Evolutionary conservation across 2,329 filamentous ascomycete species (phyloP), one percentile per base, ranked within the genome.

Genomic region (Cladosporium sp.): DNA sequence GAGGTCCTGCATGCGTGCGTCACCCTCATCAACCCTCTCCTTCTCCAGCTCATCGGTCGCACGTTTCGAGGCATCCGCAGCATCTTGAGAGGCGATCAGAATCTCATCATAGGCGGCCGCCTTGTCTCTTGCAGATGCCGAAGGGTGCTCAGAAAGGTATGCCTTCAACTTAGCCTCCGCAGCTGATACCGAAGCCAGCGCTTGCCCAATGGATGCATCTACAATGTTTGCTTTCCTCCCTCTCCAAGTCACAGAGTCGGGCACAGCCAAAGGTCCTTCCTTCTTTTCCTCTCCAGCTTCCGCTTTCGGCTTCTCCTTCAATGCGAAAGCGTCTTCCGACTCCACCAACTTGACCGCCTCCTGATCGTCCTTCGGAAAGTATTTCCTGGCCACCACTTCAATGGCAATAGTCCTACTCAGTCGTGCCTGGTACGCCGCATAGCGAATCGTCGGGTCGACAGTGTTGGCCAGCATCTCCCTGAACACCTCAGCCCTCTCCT

Each of bases 361-460:
- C 1, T 73, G 64, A 56, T 89, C 79, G 19, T 82, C 79, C 9
- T 75, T 74, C 1, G 88, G 85, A 61, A 97, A 95, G 56, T 85
- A 84, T 59, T 86, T 85, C 61, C 84, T 84, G 2, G 89, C 87
- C 58, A 97, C 87, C 7, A 83, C 81, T 0, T 86, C 79, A 45
- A 95, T 85, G 2, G 91, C 85, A 50, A 90, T 81, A 2, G 90
- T 95, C 41, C 93, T 84, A 0, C 92, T 87, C 32, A 95, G 81
- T 67, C 92, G 87, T 67, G 90, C 79, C 70, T 95, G 90, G 68
- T 97, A 97, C 14, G 93, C 90, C 34, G 91, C 91, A 69, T 95
- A 97, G 58, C 92, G 85, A 63, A 98, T 88, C 57, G 90, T 95
- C 2, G 91, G 91, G 67, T 98, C 93, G 56, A 95, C 85, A 4